Percentiles rank a stretch among this genome's conserved stretches.
phyloP scores from a whole-genome alignment of 208 protist genomes.

The Jaenimonas drosophilae region DNA sequence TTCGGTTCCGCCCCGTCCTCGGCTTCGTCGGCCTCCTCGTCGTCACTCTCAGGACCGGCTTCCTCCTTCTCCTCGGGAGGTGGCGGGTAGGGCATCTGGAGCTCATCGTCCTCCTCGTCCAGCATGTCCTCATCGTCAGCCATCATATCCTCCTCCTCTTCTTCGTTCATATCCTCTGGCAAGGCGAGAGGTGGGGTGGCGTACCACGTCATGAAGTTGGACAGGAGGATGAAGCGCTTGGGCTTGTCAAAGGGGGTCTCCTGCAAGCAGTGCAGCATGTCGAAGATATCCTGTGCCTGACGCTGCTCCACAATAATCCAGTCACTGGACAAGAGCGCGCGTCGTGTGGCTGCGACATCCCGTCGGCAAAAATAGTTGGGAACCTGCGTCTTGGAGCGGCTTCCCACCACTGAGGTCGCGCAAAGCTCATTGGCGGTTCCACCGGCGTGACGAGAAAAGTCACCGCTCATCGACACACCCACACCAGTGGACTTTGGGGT shows the following conservation, averaged over 20 bases:
- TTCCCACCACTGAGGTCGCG: neutral
- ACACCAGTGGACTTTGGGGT: no score
- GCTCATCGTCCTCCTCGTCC: constrained; percentile 15
- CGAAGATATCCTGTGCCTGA: constrained; percentile 73
- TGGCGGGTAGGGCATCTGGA: constrained; percentile 6
- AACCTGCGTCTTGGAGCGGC: no score
- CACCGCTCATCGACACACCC: neutral
- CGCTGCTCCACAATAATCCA: constrained; percentile 79
- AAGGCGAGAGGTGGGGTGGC: constrained; percentile 54
- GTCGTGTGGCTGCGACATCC: constrained; percentile 35
- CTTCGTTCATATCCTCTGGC: constrained; percentile 9
- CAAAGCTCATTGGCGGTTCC: no score
- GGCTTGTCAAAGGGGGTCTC: constrained; percentile 39
- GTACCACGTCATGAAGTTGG: constrained; percentile 86
- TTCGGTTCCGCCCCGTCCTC: constrained; percentile 5
- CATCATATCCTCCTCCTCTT: constrained; percentile 13
- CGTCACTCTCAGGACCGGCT: constrained; percentile 6
- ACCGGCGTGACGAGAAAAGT: neutral
- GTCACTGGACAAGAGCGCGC: constrained; percentile 53
- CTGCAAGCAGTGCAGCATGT: constrained; percentile 62
- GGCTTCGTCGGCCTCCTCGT: constrained; percentile 17
- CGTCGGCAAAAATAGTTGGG: constrained; percentile 38
- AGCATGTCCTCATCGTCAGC: constrained; percentile 11
- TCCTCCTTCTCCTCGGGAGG: constrained; percentile 3
- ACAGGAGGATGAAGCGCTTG: constrained; percentile 84